Evolutionary conservation across 2,329 filamentous ascomycete species (phyloP).

Genomic region (Orbilia quercus): DNA sequence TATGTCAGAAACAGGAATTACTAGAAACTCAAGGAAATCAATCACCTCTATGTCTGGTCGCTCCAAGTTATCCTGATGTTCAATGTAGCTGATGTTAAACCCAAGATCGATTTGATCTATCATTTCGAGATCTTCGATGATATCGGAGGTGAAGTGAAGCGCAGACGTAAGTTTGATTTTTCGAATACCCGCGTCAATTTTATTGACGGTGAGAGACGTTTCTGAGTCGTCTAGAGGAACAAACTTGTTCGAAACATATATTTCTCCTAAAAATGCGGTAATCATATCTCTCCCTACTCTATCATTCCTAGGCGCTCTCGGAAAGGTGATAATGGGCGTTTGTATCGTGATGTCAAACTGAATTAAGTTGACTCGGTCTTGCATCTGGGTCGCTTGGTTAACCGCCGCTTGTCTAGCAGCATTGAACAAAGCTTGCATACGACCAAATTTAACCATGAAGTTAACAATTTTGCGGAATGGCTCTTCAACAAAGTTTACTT

Average conservation of each 20-base stretch:
- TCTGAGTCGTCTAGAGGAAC: slow-evolving; percentile 82
- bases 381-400: slow-evolving; percentile 90
- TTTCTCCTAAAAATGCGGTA: slow-evolving; percentile 94
- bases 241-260: slow-evolving; percentile 96
- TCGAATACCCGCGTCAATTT: slow-evolving; percentile 87
- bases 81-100: slow-evolving; percentile 90
- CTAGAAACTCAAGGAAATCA: not conserved
- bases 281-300: slow-evolving; percentile 80
- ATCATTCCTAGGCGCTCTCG: slow-evolving; percentile 65
- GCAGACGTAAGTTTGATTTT: slow-evolving; percentile 91
- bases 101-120: slow-evolving; percentile 96
- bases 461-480: slow-evolving; percentile 98
- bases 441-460: slow-evolving; percentile 97
- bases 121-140: slow-evolving; percentile 88
- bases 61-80: slow-evolving; percentile 80
- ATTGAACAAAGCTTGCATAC: slow-evolving; percentile 99
- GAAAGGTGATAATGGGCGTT: slow-evolving; percentile 96
- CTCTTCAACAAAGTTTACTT: slow-evolving; percentile 96
- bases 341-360: slow-evolving; percentile 94
- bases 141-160: slow-evolving; percentile 78
- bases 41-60: slow-evolving; percentile 81
- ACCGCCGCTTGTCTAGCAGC: slow-evolving; percentile 93
- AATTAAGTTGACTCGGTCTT: slow-evolving; percentile 88
- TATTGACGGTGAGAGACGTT: slow-evolving; percentile 81
- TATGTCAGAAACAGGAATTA: not conserved